Base-by-base conservation (phyloP, 495 filamentous ascomycete genomes). In the Bacidia rubella region DNA sequence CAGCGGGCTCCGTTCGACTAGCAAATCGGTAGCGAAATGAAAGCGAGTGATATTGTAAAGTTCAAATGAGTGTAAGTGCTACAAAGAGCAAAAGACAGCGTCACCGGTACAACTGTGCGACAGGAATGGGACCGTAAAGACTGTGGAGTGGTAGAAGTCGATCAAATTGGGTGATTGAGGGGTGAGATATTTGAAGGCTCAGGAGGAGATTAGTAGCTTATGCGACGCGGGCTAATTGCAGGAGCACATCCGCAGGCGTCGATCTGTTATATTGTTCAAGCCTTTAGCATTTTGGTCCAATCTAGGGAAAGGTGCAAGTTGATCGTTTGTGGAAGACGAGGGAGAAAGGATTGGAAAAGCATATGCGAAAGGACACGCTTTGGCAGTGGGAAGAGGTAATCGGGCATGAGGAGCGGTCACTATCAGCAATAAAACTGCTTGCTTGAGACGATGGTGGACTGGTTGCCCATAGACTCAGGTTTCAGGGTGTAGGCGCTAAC, bases 211-310 rank as follows among this genome's bases (percentile, higher is more conserved):
- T 5, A 35, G 15, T 15, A 5, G 15, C 5, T 35, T 35, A 35
- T 47, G 44, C 44, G 44, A 47, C 21, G 22, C 20, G 26, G 2
- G 44, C 29, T 47, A 47, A 47, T 47, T 47, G 44, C 44, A 47
- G 44, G 44, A 47, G 44, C 20, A 35, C 29, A 35, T 7, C 29
- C 15, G 29, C 15, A 5, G 29, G 7, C 7, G 15, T n/a, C n/a
- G n/a, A n/a, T n/a, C n/a, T n/a, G n/a, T n/a, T n/a, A n/a, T n/a
- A n/a, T n/a, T n/a, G n/a, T n/a, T n/a, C n/a, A n/a, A n/a, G n/a
- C n/a, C n/a, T n/a, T n/a, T n/a, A n/a, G n/a, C n/a, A n/a, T n/a
- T n/a, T n/a, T n/a, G n/a, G n/a, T n/a, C n/a, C n/a, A n/a, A n/a
- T n/a, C n/a, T n/a, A n/a, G n/a, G n/a, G n/a, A n/a, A n/a, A n/a